Evolutionary conservation across 2,329 filamentous ascomycete species (phyloP).

Genomic region (Botrytis byssoidea): DNA sequence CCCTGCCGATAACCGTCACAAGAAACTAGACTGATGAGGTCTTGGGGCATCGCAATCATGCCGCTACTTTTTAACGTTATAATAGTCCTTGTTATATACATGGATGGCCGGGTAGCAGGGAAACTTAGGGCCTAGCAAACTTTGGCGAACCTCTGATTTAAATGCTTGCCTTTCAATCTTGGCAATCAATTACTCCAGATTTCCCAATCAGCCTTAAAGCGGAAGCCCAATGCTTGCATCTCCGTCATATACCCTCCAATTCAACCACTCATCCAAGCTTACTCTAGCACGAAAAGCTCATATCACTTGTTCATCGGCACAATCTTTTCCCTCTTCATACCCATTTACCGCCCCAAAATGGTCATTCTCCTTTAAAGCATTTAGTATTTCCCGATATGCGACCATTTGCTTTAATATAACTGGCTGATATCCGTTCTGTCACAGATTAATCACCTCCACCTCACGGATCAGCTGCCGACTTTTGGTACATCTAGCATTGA

Average conservation of each 20-base stretch:
- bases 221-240: conserved; percentile 35
- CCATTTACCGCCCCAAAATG: conserved; percentile 33
- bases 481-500: conserved; percentile 30
- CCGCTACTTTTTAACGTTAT: conserved; percentile 1
- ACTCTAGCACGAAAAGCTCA: conserved; percentile 28
- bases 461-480: conserved; percentile 38
- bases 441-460: conserved; percentile 32
- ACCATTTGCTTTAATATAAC: conserved; percentile 24
- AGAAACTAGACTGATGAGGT: conserved; percentile 8
- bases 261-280: conserved; percentile 27
- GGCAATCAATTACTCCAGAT: conserved; percentile 37
- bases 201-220: conserved; percentile 41
- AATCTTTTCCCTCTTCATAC: conserved; percentile 27
- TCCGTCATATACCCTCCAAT: conserved; percentile 35
- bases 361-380: conserved; percentile 22
- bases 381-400: conserved; percentile 30
- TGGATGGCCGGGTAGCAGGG: conserved; percentile 34
- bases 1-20: conserved; percentile 8
- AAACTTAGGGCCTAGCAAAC: conserved; percentile 28
- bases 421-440: conserved; percentile 35
- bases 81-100: conserved; percentile 23
- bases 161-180: conserved; percentile 29
- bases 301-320: conserved; percentile 28
- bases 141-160: conserved; percentile 31
- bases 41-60: neutral